Base-by-base conservation (phyloP, 2,329 filamentous ascomycete species). In the Botrytis hyacinthi region DNA sequence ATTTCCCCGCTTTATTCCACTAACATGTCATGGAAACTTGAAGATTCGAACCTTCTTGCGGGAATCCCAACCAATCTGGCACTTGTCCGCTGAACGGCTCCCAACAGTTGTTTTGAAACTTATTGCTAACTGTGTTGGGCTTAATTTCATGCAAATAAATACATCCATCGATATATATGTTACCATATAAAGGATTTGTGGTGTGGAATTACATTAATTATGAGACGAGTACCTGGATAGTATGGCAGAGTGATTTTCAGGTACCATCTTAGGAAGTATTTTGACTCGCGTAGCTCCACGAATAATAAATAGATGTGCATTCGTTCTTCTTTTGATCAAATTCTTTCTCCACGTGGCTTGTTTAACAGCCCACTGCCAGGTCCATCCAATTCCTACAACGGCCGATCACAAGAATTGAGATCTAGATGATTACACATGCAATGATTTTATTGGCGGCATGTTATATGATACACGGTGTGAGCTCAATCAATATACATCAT, bases 171-270 rank as follows among this genome's bases (percentile, higher is more conserved):
- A 4, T 40, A 51, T 12, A 40, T 18, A 2, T 18, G 6, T 18
- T 44, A 18, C 16, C 7, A 44, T 44, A 44, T 54, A 67, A 8
- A 37, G 3, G 3, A 35, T 51, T 16, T 32, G 2, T 35, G 20
- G 29, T 37, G 18, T 14, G 14, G 22, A 51, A 4, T 29, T 37
- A 18, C 4, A 29, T 40, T 12, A 8, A 18, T 18, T 29, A 35
- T 0, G 22, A n/a, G 32, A 51, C 14, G 3, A 40, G 14, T 20
- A 10, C 4, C 22, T n/a, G 4, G 1, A n/a, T 18, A 6, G 5
- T 20, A 16, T 18, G 3, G 9, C 9, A 18, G 8, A 20, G 26
- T 8, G 14, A 29, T 20, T 51, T 67, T 20, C 44, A 51, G 35
- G 32, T 16, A 40, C 16, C 14, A 29, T 63, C 1, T 20, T 63